Evolutionary conservation across 2,329 filamentous ascomycete species (phyloP).

Genomic region (Colletotrichum tofieldiae): DNA sequence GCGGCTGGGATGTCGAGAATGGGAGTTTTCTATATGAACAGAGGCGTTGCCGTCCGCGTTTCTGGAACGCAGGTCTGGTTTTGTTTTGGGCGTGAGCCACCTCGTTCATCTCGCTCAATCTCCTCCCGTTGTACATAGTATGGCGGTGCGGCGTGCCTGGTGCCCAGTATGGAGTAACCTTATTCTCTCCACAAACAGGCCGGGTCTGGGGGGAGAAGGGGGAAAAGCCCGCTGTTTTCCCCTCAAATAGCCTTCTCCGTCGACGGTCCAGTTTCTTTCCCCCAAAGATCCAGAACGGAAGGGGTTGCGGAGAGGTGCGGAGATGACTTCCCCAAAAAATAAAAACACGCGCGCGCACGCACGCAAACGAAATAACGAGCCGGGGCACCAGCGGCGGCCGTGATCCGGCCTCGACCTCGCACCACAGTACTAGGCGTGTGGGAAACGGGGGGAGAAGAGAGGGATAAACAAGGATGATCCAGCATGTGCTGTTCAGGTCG

Average conservation of each 20-base stretch:
- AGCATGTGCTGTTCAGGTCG: background rate
- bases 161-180: conserved; percentile 1
- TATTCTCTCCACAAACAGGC: conserved; percentile 22
- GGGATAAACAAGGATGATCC: conserved; percentile 8
- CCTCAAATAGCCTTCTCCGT: conserved; percentile 25
- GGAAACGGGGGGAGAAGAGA: background rate
- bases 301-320: conserved; percentile 25
- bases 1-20: background rate
- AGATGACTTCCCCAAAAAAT: conserved; percentile 35
- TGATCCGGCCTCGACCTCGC: background rate
- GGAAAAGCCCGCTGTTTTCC: conserved; percentile 22
- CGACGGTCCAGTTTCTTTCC: conserved; percentile 17
- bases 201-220: conserved; percentile 2
- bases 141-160: conserved; percentile 1
- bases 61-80: background rate
- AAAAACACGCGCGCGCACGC: background rate
- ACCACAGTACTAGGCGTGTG: background rate
- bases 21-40: background rate
- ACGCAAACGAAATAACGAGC: background rate
- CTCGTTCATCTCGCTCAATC: conserved; percentile 10
- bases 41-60: background rate
- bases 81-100: background rate
- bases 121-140: conserved; percentile 12
- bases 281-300: conserved; percentile 20
- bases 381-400: background rate